Base-by-base conservation (phyloP, 2,329 filamentous ascomycete genomes). In the Alternaria gaisen region DNA sequence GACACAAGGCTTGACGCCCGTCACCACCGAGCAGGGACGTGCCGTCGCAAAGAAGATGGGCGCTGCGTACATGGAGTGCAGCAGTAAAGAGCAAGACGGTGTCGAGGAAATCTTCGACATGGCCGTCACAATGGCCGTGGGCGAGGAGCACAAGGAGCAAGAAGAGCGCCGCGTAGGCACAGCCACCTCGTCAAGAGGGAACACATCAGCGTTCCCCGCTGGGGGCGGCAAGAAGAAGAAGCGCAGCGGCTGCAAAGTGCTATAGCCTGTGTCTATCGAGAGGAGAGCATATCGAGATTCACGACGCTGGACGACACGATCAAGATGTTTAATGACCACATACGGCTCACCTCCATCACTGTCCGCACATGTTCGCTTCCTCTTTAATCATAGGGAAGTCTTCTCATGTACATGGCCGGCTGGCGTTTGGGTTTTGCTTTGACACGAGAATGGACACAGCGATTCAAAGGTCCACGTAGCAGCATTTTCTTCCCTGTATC, bases 21-120 rank as follows among this genome's bases (percentile, higher is more conserved):
- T 99, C 50, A 97, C 94, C 1, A 88, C 89, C 52, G 92, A 97
- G 72, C 94, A 99, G 81, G 95, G 94, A 65, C 87, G 91, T 76
- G 86, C 88, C 9, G 94, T 99, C 26, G 94, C 95, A 57, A 87
- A 90, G 75, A 95, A 94, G 82, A 99, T 99, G 95, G 89, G 90
- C 65, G 95, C 95, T 12, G 86, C 90, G 75, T 99, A 99, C 83
- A 94, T 97, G 87, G 95, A 99, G 83, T 99, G 95, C 86, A 97
- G 93, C 78, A 97, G 93, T 81, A 98, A 98, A 82, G 95, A 97
- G 81, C 95, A 97, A 90, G 88, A 86, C 55, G 95, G 95, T 58
- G 94, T 99, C 46, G 93, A 98, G 78, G 94, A 98, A 74, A 95
- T 98, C 76, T 99, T 99, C 80, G 91, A 96, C 79, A 86, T 88